Evolutionary conservation across 2,329 filamentous ascomycete species (phyloP), one percentile per base, ranked within the genome.

Genomic region (Diaporthe sp.): DNA sequence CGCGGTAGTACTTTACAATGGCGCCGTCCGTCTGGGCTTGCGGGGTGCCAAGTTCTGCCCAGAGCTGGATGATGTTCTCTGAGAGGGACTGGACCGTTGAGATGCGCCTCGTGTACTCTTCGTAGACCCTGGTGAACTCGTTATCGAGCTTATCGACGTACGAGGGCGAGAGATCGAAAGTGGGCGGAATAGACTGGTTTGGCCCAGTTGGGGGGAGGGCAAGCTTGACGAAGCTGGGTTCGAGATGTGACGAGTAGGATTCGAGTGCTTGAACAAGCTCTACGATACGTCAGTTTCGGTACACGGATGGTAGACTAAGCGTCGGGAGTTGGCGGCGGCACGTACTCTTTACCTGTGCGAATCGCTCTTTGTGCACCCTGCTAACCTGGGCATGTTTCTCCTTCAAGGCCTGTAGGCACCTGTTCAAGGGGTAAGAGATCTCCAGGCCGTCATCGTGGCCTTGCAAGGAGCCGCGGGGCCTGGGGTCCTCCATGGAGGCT

Each of bases 171-270:
- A 99, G 91, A 81, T 98, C 96, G 83, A 99, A 98, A 71, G 90
- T 94, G 3, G 95, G 91, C 1, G 96, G 91, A 53, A 98, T 89
- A 17, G 92, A 92, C 61, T 94, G 92, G 78, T 95, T 94, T 7
- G 93, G 92, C 1, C 91, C 91, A 4, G 94, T 95, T 0, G 96
- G 96, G 2, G 97, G 97, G 9, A 99, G 90, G 55, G 93, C 90
- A 81, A 98, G 92, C 81, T 93, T 91, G 78, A 98, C 91, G 83
- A 98, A 98, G 3, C 93, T 93, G 15, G 94, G 87, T 83, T 99
- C 97, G 62, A 99, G 94, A 83, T 98, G 97, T 13, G 95, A 98
- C 1, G 97, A 98, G 83, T 98, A 99, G 7, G 96, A 98, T 82
- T 98, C 94, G 69, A 99, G 92, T 5, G 96, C 96, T 84, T 97